Evolutionary conservation across 2,329 filamentous ascomycete species (phyloP), one percentile per base, ranked within the genome.

Genomic region (Botryotinia calthae): DNA sequence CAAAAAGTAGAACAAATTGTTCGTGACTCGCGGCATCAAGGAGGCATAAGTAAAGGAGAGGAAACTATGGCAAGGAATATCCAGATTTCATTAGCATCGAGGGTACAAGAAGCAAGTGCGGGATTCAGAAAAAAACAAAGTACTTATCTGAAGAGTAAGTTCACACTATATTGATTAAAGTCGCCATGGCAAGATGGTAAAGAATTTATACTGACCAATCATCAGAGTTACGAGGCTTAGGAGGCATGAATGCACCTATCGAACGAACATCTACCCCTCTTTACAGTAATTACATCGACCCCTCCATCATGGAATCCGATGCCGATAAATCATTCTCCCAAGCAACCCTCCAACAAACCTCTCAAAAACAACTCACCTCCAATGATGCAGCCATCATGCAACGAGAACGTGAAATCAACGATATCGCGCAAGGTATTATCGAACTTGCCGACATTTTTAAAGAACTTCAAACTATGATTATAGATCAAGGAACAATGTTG

Each of bases 391-490:
- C 89, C 54, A 98, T 99, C 78, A 89, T 91, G 74, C 96, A 98
- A 82, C 93, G 96, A 76, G 96, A 99, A 83, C 91, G 93, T 58
- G 96, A 98, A 82, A 99, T 99, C 79, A 97, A 97, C 80, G 95
- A 98, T 78, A 99, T 99, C 76, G 96, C 96, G 2, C 95, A 98
- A 81, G 95, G 96, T 73, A 98, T 99, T 82, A 98, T 99, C 79
- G 95, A 98, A 81, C 86, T 99, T 12, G 93, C 95, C 6, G 96
- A 98, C 81, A 93, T 99, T 68, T 99, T 99, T 85, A 93, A 97
- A 75, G 96, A 99, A 79, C 85, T 99, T 44, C 96, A 99, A 82
- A 91, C 87, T 65, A 98, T 99, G 95, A 94, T 97, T 78, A 95
- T 97, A 76, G 93, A 96, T 80, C 93, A 96, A 82, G 94, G 94